Conservation (phyloP, 139 green algal species). For the Picochlorum sp. region DNA sequence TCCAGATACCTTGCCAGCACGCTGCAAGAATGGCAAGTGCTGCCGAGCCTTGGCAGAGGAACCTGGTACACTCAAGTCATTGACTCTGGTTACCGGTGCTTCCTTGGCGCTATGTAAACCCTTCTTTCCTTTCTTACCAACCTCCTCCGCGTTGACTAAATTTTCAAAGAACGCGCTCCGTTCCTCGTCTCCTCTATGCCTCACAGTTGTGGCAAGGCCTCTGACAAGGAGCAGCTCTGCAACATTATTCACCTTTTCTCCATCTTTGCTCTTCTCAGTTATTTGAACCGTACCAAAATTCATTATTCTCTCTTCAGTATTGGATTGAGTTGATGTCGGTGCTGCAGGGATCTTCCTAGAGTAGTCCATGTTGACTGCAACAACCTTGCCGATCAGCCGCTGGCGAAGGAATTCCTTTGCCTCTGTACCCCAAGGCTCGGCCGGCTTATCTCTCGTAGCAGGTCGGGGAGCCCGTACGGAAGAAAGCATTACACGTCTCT, state of each 20-base stretch:
- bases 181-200: conserved; percentile 50
- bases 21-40: conserved; percentile 91
- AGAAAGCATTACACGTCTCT: conserved; percentile 76
- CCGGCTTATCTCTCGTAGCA: conserved; percentile 47
- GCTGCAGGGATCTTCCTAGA: conserved; percentile 61
- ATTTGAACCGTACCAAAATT: conserved; percentile 70
- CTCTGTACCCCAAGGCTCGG: conserved; percentile 73
- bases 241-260: conserved; percentile 56
- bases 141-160: conserved; percentile 76
- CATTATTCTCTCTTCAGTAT: conserved; percentile 45
- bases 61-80: conserved; percentile 75
- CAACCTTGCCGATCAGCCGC: conserved; percentile 56
- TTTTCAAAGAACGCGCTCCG: conserved; percentile 73
- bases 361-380: conserved; percentile 89
- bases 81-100: conserved; percentile 58
- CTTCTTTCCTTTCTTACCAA: conserved; percentile 64
- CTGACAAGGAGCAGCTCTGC: conserved; percentile 76
- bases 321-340: conserved; percentile 5
- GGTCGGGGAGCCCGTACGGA: conserved; percentile 75
- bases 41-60: conserved; percentile 60
- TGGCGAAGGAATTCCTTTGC: conserved; percentile 81
- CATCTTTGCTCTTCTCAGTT: conserved; percentile 14
- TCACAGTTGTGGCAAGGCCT: conserved; percentile 72
- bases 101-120: conserved; percentile 75
- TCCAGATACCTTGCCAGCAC: conserved; percentile 52